phyloP scores from a whole-genome alignment of 2,329 filamentous ascomycete genomes.

The Seiridium cupressi region DNA sequence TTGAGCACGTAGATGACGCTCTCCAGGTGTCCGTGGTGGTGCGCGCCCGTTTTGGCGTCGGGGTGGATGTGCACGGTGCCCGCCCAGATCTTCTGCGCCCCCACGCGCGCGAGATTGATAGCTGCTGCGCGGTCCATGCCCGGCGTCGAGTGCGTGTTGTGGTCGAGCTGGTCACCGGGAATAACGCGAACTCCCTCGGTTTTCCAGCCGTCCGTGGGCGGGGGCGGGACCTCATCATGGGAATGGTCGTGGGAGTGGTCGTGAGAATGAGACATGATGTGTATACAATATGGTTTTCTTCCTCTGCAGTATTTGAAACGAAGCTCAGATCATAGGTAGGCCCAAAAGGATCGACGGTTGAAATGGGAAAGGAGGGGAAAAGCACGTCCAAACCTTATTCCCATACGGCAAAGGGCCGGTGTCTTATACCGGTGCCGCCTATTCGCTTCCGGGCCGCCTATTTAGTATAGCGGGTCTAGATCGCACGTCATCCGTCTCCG shows the following conservation, averaged over 20 bases:
- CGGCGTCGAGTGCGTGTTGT: slow-evolving; percentile 39
- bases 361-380: not conserved
- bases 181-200: slow-evolving; percentile 39
- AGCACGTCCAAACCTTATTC: not conserved
- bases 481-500: slow-evolving; percentile 7
- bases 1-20: slow-evolving; percentile 43
- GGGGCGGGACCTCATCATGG: slow-evolving; percentile 1
- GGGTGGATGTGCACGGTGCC: slow-evolving; percentile 41
- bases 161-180: slow-evolving; percentile 35
- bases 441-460: not conserved
- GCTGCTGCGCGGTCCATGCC: slow-evolving; percentile 42
- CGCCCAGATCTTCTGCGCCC: slow-evolving; percentile 43
- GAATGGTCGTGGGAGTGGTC: not conserved
- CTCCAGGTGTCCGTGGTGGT: slow-evolving; percentile 43
- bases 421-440: slow-evolving; percentile 5
- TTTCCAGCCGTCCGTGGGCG: slow-evolving; percentile 30
- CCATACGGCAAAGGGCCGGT: not conserved
- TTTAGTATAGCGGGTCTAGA: not conserved
- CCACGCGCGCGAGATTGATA: slow-evolving; percentile 39
- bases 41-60: slow-evolving; percentile 42
- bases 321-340: not conserved
- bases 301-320: not conserved
- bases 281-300: not conserved
- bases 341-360: not conserved
- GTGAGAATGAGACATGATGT: not conserved